Percentiles rank a stretch among this genome's conserved stretches.
Evolutionary conservation across 192 early-diverging fungal genomes (phyloP).

Genomic region (Phlyctochytrium bullatum): DNA sequence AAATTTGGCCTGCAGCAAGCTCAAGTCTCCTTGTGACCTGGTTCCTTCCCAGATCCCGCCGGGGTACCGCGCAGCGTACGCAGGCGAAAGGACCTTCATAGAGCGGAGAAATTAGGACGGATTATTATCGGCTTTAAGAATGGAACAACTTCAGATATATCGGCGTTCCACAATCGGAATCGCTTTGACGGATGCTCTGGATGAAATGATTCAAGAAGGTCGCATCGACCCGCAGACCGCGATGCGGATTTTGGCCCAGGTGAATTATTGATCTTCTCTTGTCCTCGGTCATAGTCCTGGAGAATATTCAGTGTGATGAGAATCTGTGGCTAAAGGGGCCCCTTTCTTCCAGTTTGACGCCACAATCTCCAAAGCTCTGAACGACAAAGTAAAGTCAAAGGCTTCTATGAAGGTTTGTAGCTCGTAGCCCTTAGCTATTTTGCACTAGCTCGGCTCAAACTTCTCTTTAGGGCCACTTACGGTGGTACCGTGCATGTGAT

Average conservation of each 20-base stretch:
- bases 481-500: constrained; percentile 93
- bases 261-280: constrained; percentile 22
- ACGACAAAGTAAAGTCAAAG: constrained; percentile 72
- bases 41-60: too few relatives aligned
- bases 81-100: too few relatives aligned
- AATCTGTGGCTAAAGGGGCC: too few relatives aligned
- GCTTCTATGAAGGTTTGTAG: constrained; percentile 76
- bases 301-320: too few relatives aligned
- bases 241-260: constrained; percentile 85
- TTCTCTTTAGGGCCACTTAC: constrained; percentile 69
- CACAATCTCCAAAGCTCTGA: constrained; percentile 86
- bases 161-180: constrained; percentile 72
- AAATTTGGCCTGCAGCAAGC: too few relatives aligned
- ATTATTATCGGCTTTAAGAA: too few relatives aligned
- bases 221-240: constrained; percentile 85
- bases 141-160: constrained; percentile 53
- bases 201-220: constrained; percentile 87
- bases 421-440: neutral
- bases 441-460: neutral
- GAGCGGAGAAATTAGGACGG: too few relatives aligned
- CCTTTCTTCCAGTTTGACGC: constrained; percentile 65
- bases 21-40: too few relatives aligned
- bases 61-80: too few relatives aligned
- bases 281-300: neutral
- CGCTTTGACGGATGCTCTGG: constrained; percentile 93